phyloP scores from a whole-genome alignment of 306 rosid genomes.

The Dicorynia guianensis region DNA sequence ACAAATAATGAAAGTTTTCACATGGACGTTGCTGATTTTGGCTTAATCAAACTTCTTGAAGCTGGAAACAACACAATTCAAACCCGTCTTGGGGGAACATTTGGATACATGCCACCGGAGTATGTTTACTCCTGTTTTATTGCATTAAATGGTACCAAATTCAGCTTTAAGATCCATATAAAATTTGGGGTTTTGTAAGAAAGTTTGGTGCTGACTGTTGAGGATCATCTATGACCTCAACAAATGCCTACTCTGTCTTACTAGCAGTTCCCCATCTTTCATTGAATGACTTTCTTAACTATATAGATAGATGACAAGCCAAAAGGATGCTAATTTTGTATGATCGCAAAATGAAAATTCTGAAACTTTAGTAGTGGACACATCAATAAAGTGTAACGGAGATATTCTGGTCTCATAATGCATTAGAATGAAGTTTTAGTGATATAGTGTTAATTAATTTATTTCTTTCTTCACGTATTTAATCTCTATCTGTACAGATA shows the following conservation, averaged over 20 bases:
- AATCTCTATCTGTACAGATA: no score
- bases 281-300: background rate
- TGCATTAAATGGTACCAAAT: constrained; percentile 5
- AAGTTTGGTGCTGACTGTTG: no score
- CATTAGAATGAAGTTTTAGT: background rate
- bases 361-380: background rate
- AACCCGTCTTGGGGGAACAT: constrained; percentile 89
- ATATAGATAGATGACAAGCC: background rate
- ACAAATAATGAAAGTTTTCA: constrained; percentile 11
- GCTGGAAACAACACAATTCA: constrained; percentile 71
- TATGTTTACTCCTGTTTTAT: constrained; percentile 42
- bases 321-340: background rate
- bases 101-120: constrained; percentile 98
- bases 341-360: background rate
- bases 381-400: background rate
- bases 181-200: background rate
- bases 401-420: background rate
- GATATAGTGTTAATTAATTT: no score
- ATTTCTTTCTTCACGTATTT: no score
- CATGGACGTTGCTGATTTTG: constrained; percentile 86
- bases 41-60: constrained; percentile 80
- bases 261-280: background rate
- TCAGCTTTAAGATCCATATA: background rate
- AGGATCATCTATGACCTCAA: no score
- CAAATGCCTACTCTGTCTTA: background rate